A percentile compares a stretch with the other conserved stretches of the same genome.
phyloP scores from a whole-genome alignment of 2,329 filamentous ascomycete genomes.

The Sporothrix euskadiensis region DNA sequence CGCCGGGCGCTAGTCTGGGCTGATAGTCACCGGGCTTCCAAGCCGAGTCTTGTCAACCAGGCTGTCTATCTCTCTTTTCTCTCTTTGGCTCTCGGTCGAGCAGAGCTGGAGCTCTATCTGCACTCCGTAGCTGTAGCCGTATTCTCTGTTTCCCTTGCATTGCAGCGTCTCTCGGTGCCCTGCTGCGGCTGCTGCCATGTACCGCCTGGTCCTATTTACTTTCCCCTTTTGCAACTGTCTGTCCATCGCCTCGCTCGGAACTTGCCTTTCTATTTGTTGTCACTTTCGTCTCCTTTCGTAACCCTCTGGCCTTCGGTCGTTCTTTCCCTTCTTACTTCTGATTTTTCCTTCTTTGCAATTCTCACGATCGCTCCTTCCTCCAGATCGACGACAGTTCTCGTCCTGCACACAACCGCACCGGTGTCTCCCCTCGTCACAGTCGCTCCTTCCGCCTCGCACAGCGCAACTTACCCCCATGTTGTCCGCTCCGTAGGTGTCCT shows the following conservation, averaged over 20 bases:
- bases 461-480: not conserved
- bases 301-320: not conserved
- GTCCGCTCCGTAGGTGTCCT: not conserved
- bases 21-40: not conserved
- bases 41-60: conserved; percentile 4
- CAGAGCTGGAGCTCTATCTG: not conserved
- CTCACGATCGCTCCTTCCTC: conserved; percentile 10
- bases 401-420: not conserved
- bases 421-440: not conserved
- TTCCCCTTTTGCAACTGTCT: not conserved
- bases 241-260: not conserved
- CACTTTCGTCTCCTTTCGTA: not conserved
- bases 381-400: not conserved
- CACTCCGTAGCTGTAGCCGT: not conserved
- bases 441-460: not conserved
- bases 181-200: not conserved
- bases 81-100: not conserved
- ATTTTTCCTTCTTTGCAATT: not conserved
- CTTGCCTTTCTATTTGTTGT: not conserved
- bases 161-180: not conserved
- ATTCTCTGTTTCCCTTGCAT: not conserved
- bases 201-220: not conserved
- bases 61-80: not conserved
- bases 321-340: not conserved
- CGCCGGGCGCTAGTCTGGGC: not conserved